Evolutionary conservation across 2,329 filamentous ascomycete species (phyloP).

Genomic region (Sarocladium brachiariae): DNA sequence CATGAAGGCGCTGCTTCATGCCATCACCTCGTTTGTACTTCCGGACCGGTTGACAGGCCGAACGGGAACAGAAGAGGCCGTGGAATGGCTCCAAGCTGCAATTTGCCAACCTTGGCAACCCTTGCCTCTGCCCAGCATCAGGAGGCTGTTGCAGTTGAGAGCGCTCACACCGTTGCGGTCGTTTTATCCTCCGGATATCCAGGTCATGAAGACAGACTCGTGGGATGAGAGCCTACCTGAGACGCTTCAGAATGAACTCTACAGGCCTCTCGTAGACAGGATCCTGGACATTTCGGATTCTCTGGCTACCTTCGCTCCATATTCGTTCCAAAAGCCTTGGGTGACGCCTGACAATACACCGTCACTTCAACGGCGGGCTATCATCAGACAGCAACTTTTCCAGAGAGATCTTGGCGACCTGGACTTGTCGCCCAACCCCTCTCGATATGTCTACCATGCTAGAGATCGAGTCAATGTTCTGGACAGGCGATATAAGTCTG

Average conservation of each 20-base stretch:
- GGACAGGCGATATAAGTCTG: neutral
- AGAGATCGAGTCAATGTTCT: neutral
- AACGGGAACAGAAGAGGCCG: conserved; percentile 47
- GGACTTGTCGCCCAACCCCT: neutral
- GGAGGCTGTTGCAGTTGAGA: conserved; percentile 9
- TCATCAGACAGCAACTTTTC: neutral
- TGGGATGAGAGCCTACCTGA: conserved; percentile 30
- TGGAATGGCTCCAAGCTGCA: conserved; percentile 39
- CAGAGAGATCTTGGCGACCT: neutral
- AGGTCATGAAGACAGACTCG: conserved; percentile 37
- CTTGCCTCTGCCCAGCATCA: neutral
- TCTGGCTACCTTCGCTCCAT: conserved; percentile 28
- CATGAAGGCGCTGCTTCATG: conserved; percentile 49
- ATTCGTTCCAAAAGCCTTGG: conserved; percentile 28
- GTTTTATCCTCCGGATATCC: conserved; percentile 2
- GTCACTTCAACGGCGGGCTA: neutral
- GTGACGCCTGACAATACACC: neutral
- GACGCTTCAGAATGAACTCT: neutral
- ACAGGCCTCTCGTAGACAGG: neutral
- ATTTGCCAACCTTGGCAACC: conserved; percentile 33
- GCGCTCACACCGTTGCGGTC: conserved; percentile 30
- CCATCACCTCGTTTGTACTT: conserved; percentile 42
- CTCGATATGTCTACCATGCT: neutral
- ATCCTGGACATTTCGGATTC: conserved; percentile 35
- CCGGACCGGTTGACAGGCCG: conserved; percentile 38